Evolutionary conservation across 108 stramenopile species (phyloP), one percentile per base, ranked within the genome.

Genomic region (Skeletonema tropicum): DNA sequence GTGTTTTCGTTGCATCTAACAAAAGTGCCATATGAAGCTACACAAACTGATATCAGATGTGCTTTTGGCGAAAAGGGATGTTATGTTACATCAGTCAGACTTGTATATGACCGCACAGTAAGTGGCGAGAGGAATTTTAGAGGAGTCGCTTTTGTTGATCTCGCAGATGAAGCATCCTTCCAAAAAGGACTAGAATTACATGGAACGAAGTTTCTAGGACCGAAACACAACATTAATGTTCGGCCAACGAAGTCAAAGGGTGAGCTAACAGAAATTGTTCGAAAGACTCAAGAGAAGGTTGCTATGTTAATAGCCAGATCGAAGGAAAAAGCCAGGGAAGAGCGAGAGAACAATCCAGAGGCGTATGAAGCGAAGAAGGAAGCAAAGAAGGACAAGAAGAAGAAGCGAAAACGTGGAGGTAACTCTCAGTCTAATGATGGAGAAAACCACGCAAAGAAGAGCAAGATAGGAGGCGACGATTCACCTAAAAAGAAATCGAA

Each of bases 81-180:
- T 57, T 19, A 64, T 12, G 68, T 94, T 30, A 83, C 83, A 23
- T 92, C 89, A 13, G 79, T 92, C 26, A 88, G 93, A n/a, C 64
- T 92, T 45, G 93, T 94, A 2, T 92, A 89, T 45, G 90, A 94
- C 66, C 77, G 64, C 5, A 79, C 87, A 60, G 30, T 35, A 71
- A 75, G 73, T 5, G 77, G 82, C 12, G 86, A 87, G 19, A 79
- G 70, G 48, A 71, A 76, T 15, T 94, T 92, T 75, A 87, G 89
- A n/a, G 93, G 93, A 9, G 93, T 94, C 2, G 93, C 93, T 7
- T 94, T 94, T 79, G 80, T 90, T 6, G 93, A 94, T 70, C 19
- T 92, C 3, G 77, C 77, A 25, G 86, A 94, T 70, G 71, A 83
- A 38, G 26, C 66, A 10, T 92, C 91, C 2, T 92, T 85, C 64